phyloP scores from a whole-genome alignment of 169 alveolate genomes.

The Cyclospora cayetanensis region DNA sequence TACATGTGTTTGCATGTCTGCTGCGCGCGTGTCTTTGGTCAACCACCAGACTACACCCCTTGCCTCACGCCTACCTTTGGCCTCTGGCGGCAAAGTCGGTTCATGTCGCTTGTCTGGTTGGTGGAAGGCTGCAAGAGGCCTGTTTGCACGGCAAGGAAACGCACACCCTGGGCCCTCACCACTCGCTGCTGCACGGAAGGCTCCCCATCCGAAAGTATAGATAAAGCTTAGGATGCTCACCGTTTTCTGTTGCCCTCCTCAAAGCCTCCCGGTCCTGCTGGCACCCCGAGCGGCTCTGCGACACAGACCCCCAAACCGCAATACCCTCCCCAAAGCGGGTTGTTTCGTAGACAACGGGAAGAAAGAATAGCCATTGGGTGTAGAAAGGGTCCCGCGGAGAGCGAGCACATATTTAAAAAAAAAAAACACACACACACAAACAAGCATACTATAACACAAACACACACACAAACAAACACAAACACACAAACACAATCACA shows the following conservation, averaged over 20 bases:
- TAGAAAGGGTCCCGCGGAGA: too few relatives aligned
- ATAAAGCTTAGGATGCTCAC: background rate
- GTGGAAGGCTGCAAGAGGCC: background rate
- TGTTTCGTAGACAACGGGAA: too few relatives aligned
- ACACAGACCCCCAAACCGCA: background rate
- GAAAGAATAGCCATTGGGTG: too few relatives aligned
- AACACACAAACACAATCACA: too few relatives aligned
- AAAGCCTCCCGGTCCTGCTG: background rate
- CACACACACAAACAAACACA: too few relatives aligned
- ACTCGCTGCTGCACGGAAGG: background rate
- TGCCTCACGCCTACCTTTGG: background rate
- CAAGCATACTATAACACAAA: too few relatives aligned
- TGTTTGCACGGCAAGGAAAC: background rate
- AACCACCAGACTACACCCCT: too few relatives aligned
- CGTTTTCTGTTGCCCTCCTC: conserved; percentile 4
- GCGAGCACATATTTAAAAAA: too few relatives aligned
- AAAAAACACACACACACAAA: too few relatives aligned
- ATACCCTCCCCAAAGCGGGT: too few relatives aligned
- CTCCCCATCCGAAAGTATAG: background rate
- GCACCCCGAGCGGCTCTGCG: background rate
- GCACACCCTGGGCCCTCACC: conserved; percentile 3
- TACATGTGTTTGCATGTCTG: too few relatives aligned
- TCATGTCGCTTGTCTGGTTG: conserved; percentile 9
- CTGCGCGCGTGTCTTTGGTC: too few relatives aligned
- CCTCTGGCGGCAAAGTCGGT: background rate